Base-by-base conservation (phyloP, 805 yeast genomes). In the Lipomyces spencermartinsiae region DNA sequence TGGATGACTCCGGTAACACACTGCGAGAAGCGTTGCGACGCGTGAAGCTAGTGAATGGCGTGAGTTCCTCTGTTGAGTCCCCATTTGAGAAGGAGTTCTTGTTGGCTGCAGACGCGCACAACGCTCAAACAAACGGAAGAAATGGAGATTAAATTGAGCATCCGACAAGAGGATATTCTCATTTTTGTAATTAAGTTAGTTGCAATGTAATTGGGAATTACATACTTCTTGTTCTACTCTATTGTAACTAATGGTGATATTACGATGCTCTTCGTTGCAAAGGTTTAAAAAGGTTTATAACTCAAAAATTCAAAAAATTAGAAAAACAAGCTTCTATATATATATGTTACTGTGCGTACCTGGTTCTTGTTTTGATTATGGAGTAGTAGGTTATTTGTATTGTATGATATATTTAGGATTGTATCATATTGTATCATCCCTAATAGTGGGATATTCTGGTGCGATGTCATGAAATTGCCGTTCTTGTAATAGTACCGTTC, bases 1-100 rank as follows among this genome's bases (percentile, higher is more conserved):
- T 79, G 14, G 83, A 80, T 62, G 65, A 67, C 58, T 63, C 73
- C 12, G 79, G 78, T 10, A 56, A 61, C 7, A 70, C 74, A 1
- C 72, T 75, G 9, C 49, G 70, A 10, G 66, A 70, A 58, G 66
- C 72, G 4, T 46, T 68, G n/a, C 37, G 34, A 25, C 35, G 35
- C 31, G 43, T 70, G 53, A 61, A 64, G 53, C 16, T 58, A 25
- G 19, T 19, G 29, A 54, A 31, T 29, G 61, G n/a, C 12, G 39
- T 59, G 16, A 37, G 29, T 31, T n/a, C 19, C 37, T 22, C 29
- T 3, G 29, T n/a, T 4, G 60, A 61, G 29, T 39, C 62, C 9
- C 19, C 62, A 22, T 43, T 59, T 9, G 57, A 60, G 58, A 60
- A 51, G 33, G 58, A n/a, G 14, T 60, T 60, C 58, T 8, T 58